Evolutionary conservation across 768 basidiomycete genomes (phyloP).

Genomic region (Leccinum variicolor): DNA sequence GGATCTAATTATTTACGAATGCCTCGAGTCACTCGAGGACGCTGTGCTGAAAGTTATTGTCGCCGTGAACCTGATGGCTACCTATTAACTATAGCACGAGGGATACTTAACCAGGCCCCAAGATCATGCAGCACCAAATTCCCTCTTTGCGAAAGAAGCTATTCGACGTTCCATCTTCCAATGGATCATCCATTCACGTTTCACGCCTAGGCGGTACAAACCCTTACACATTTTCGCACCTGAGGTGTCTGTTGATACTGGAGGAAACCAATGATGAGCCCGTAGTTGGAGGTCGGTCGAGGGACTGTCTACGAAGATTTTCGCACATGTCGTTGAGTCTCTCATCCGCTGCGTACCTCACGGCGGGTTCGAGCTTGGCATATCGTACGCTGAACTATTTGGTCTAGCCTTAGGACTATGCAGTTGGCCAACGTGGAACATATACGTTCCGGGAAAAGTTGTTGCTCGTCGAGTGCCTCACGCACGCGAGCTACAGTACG

Average conservation of each 20-base stretch:
- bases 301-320: conserved; percentile 62
- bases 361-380: conserved; percentile 58
- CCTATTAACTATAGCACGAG: conserved; percentile 73
- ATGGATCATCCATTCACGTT: conserved; percentile 64
- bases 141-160: conserved; percentile 62
- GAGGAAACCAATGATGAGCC: conserved; percentile 29
- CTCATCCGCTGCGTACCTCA: conserved; percentile 72
- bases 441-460: conserved; percentile 62
- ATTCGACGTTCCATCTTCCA: conserved; percentile 47
- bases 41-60: conserved; percentile 66
- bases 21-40: conserved; percentile 65
- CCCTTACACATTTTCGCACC: conserved; percentile 28
- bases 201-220: conserved; percentile 39
- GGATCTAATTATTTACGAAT: too few species aligned
- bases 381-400: conserved; percentile 58
- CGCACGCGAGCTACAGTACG: conserved; percentile 58
- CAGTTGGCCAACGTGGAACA: conserved; percentile 55
- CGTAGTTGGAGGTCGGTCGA: too few species aligned
- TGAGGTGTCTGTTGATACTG: background rate
- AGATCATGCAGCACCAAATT: conserved; percentile 72
- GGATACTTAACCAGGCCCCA: conserved; percentile 61
- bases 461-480: conserved; percentile 70
- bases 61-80: conserved; percentile 55
- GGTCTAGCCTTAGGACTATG: conserved; percentile 54
- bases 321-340: conserved; percentile 65